These are phyloP conservation scores for Hypomontagnella monticulosa DNA, from an alignment of 495 filamentous ascomycete species.

Conservation along the genomic window DNA sequence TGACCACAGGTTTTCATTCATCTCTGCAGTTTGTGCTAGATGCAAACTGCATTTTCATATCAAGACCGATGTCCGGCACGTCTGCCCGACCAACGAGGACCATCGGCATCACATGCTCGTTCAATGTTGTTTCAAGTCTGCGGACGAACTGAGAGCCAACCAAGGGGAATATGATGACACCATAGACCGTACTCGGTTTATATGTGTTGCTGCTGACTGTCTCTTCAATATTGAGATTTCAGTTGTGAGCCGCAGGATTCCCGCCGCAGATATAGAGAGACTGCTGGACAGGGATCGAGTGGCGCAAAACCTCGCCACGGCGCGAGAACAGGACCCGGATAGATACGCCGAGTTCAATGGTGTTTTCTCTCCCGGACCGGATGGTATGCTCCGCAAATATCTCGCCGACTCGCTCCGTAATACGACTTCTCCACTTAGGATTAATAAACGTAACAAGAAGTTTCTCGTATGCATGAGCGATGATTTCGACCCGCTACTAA, in stretches of 20 bases:
- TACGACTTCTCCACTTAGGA: slow-evolving; percentile 56
- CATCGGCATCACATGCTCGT: slow-evolving; percentile 45
- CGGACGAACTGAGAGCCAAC: neutral
- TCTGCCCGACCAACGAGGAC: slow-evolving; percentile 1
- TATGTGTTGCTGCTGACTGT: slow-evolving; percentile 69
- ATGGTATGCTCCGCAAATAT: slow-evolving; percentile 68
- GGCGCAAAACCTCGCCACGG: slow-evolving; percentile 60
- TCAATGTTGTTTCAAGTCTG: slow-evolving; percentile 9
- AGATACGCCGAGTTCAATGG: slow-evolving; percentile 64
- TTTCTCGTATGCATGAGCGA: slow-evolving; percentile 75
- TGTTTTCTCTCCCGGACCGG: slow-evolving; percentile 59
- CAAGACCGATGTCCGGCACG: slow-evolving; percentile 12
- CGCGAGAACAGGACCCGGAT: slow-evolving; percentile 64
- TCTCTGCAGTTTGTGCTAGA: slow-evolving; percentile 36
- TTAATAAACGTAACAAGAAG: slow-evolving; percentile 74
- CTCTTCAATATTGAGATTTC: slow-evolving; percentile 64
- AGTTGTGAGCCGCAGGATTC: slow-evolving; percentile 57
- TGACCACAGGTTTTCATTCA: neutral
- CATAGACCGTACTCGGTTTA: slow-evolving; percentile 52
- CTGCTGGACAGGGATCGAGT: slow-evolving; percentile 67
- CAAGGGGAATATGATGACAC: slow-evolving; percentile 17
- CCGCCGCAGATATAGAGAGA: slow-evolving; percentile 49
- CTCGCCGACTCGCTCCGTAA: slow-evolving; percentile 67
- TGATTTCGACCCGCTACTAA: slow-evolving; percentile 69
- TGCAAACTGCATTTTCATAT: slow-evolving; percentile 43